Base-by-base conservation (phyloP, 495 filamentous ascomycete species). In the Hypoxylon cercidicola region DNA sequence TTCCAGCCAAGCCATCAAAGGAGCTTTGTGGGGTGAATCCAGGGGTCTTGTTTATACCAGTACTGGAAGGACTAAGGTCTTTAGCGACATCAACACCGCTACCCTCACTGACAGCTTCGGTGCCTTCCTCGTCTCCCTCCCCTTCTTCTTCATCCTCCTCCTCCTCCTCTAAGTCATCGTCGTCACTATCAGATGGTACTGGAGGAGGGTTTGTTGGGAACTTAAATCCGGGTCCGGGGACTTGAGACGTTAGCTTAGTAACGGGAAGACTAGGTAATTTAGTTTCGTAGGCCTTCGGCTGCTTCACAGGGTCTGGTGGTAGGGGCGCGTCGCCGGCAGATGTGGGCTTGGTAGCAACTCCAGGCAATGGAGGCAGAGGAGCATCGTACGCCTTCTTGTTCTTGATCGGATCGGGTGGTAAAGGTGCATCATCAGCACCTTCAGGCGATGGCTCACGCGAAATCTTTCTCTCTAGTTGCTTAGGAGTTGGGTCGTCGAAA, bases 11-110 rank as follows among this genome's bases (percentile, higher is more conserved):
- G 23, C 77, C 81, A 39, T 83, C 86, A 71, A 92, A 91, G 3
- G 89, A 91, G 62, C 85, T 88, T 64, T 89, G 82, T 0, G 87
- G 86, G 1, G 88, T 89, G 40, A 82, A 78, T 9, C 85, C 84
- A 10, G 83, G 82, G 34, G 82, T 91, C 62, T 77, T 77, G 45
- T 74, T 80, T 41, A 72, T 75, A 50, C 77, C 78, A 16, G 77
- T 73, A 11, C 78, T 80, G 50, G 78, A 61, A n/a, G 78, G 85
- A 63, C 84, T 87, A n/a, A 90, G 74, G 43, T 92, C 89, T 63
- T 90, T 85, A 8, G 85, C 82, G 39, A 91, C 84, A 72, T 87
- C 86, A 41, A 88, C 74, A 40, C 86, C 86, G 52, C 86, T 88
- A 9, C 86, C 85, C 67, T 89, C 86, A 52, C 78, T 80, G 1